Evolutionary conservation across 2,329 filamentous ascomycete genomes (phyloP), one percentile per base, ranked within the genome.

Genomic region (Blastomyces silverae): DNA sequence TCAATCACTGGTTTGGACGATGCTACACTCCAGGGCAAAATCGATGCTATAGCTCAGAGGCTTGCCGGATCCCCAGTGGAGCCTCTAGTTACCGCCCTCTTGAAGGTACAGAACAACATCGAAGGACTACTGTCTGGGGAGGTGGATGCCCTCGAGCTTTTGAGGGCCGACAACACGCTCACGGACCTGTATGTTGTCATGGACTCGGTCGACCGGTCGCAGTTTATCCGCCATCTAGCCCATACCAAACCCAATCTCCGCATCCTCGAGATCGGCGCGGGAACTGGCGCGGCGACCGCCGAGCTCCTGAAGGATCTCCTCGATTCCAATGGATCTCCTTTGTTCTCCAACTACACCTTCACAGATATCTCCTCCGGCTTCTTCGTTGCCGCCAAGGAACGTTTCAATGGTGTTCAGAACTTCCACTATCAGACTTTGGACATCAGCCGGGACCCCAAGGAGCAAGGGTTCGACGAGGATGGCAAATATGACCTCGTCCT

Each of bases 181-280:
- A 46, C 42, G 42, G 42, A 46, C 42, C 42, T 46, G 42, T 46
- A 46, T 46, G 42, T 46, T 46, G 42, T 46, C 42, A 46, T 46
- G 42, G 42, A 46, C 42, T 46, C 42, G 13, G 42, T 46, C 42
- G 42, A 46, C 42, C 1, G 42, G 42, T 46, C 42, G 42, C 42
- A 46, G 15, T 46, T 46, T 20, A 46, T 46, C 13, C 42, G 42
- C 42, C 42, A 46, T 46, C 42, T 46, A 46, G 39, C 57, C 5
- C 66, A 70, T 59, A 68, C 69, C 22, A 69, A 70, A 37, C 71
- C 70, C 11, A 60, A 64, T 3, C 63, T 68, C 2, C 63, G 63
- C 0, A 72, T 78, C 37, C 70, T 78, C 0, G 75, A 78, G 61
- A 66, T 78, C 8, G 76, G 76, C 0, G 75, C 70, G 1, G 74